These are phyloP conservation scores for Rhodotorula diobovata DNA, from an alignment of 768 basidiomycete species.

Conservation along the genomic window DNA sequence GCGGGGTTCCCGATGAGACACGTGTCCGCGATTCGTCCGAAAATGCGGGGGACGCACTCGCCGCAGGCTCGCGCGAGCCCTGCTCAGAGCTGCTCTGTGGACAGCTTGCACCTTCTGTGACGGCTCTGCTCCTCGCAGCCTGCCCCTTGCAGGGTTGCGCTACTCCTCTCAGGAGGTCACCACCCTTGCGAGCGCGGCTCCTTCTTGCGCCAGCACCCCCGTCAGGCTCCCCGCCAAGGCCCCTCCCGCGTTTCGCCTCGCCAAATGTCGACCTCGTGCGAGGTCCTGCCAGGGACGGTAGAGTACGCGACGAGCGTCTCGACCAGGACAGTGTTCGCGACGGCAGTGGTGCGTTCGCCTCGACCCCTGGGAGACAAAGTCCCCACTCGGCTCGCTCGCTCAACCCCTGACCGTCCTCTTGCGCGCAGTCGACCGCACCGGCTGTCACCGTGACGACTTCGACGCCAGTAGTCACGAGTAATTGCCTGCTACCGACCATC, in stretches of 20 bases:
- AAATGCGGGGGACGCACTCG: too few relatives aligned
- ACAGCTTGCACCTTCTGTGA: too few relatives aligned
- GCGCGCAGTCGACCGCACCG: slow-evolving; percentile 3
- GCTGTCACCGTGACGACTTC: not conserved
- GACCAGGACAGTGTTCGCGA: not conserved
- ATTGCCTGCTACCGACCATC: slow-evolving; percentile 1
- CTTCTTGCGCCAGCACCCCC: too few relatives aligned
- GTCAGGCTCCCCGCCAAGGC: too few relatives aligned
- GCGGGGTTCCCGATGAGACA: too few relatives aligned
- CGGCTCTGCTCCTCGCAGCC: too few relatives aligned
- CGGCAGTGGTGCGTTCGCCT: not conserved
- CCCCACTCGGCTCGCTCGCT: not conserved
- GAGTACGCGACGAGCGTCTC: not conserved
- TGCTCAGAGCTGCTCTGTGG: too few relatives aligned
- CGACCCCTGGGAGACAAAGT: not conserved
- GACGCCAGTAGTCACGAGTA: slow-evolving; percentile 5
- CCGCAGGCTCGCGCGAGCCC: too few relatives aligned
- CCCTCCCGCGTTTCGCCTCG: not conserved
- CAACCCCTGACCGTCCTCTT: not conserved
- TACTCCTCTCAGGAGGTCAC: too few relatives aligned
- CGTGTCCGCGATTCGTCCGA: too few relatives aligned
- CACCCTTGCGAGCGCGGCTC: too few relatives aligned
- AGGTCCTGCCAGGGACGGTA: not conserved
- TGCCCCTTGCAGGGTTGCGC: too few relatives aligned
- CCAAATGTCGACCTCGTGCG: not conserved